A percentile compares a stretch with the other conserved stretches of the same genome.
Conservation (phyloP, 208 protist genomes). For the Leptomonas pyrrhocoris region DNA sequence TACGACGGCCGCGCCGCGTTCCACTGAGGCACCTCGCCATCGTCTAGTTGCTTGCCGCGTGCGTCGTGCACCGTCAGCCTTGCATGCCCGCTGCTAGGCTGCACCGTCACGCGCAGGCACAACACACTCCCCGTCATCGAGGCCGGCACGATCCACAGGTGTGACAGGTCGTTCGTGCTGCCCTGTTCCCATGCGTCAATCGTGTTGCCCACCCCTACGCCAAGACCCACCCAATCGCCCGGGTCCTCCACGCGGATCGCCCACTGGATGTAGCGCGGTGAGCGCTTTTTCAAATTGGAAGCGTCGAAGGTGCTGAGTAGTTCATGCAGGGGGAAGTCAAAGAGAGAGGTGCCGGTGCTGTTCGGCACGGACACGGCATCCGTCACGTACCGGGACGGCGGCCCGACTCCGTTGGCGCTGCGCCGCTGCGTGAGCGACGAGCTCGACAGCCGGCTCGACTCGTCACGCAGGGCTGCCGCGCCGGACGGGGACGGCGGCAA, state of each 20-base stretch:
- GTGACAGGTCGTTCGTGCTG: slow-evolving; percentile 69
- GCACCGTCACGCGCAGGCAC: slow-evolving; percentile 60
- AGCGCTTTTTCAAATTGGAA: slow-evolving; percentile 22
- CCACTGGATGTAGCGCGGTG: slow-evolving; percentile 57
- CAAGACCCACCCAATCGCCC: slow-evolving; percentile 87
- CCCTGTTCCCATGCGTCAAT: slow-evolving; percentile 59
- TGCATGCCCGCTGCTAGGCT: slow-evolving; percentile 59
- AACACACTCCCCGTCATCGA: slow-evolving; percentile 38
- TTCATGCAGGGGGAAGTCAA: slow-evolving; percentile 68
- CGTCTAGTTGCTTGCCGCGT: slow-evolving; percentile 70
- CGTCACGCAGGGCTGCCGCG: slow-evolving; percentile 1
- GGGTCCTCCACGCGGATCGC: slow-evolving; percentile 72
- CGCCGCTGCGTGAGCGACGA: slow-evolving; percentile 6
- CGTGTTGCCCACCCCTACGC: slow-evolving; percentile 78
- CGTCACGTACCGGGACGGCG: slow-evolving; percentile 16
- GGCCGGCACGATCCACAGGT: slow-evolving; percentile 82
- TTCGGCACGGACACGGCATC: slow-evolving; percentile 54
- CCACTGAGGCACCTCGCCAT: slow-evolving; percentile 83
- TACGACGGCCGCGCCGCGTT: slow-evolving; percentile 67
- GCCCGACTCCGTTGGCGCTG: slow-evolving; percentile 1
- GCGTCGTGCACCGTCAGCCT: slow-evolving; percentile 78
- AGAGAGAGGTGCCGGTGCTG: slow-evolving; percentile 73
- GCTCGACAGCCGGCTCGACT: background rate
- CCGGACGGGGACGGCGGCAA: background rate
- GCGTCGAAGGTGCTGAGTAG: slow-evolving; percentile 41